Conservation (phyloP, 73 alveolate genomes). For the Blepharisma stoltei region DNA sequence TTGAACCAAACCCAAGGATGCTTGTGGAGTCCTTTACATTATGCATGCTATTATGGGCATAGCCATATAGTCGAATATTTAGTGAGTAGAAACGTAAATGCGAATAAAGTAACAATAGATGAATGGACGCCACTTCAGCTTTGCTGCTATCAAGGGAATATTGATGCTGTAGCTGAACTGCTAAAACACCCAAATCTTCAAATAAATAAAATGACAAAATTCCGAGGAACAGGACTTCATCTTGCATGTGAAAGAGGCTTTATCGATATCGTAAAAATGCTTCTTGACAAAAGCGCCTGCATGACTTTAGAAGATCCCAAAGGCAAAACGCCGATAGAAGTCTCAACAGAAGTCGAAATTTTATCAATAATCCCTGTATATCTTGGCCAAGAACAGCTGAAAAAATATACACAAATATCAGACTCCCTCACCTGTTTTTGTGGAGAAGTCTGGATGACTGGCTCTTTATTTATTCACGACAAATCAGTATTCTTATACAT, state of each 20-base stretch:
- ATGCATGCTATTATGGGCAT: slow-evolving; percentile 32
- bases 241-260: slow-evolving; percentile 63
- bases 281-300: slow-evolving; percentile 56
- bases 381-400: slow-evolving; percentile 35
- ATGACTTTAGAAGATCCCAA: slow-evolving; percentile 41
- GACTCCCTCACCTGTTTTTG: slow-evolving; percentile 32
- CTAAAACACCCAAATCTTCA: slow-evolving; percentile 44
- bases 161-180: slow-evolving; percentile 52
- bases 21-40: slow-evolving; percentile 30
- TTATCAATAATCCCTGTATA: slow-evolving; percentile 48
- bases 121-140: slow-evolving; percentile 65
- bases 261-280: slow-evolving; percentile 51
- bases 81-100: slow-evolving; percentile 36
- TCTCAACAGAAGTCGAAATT: slow-evolving; percentile 51
- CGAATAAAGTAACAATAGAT: slow-evolving; percentile 53
- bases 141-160: slow-evolving; percentile 50
- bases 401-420: neutral
- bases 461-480: neutral
- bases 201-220: slow-evolving; percentile 48
- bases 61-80: neutral
- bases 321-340: slow-evolving; percentile 53
- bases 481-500: neutral
- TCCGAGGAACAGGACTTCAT: slow-evolving; percentile 66
- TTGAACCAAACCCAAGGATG: slow-evolving; percentile 27
- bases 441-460: slow-evolving; percentile 25